phyloP scores from a whole-genome alignment of 1,284 basidiomycete species.

The Microbotryum silenes-acaulis region DNA sequence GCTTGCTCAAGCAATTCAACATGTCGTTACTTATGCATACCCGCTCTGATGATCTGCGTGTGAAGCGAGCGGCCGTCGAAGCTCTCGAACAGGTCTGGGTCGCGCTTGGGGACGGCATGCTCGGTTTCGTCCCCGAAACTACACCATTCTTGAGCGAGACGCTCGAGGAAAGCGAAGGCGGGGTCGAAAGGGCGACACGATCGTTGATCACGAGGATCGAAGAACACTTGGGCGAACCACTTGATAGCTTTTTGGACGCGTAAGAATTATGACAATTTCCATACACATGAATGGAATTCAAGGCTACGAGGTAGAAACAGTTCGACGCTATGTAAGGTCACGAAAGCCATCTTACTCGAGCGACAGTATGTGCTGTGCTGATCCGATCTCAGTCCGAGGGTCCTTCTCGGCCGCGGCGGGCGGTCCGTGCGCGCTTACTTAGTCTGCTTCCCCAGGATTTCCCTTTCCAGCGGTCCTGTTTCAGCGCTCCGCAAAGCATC shows the following conservation, averaged over 20 bases:
- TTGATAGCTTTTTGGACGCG: slow-evolving; percentile 9
- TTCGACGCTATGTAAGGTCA: too few species aligned
- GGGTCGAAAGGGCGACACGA: slow-evolving; percentile 59
- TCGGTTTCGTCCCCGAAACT: slow-evolving; percentile 66
- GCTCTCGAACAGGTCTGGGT: slow-evolving; percentile 68
- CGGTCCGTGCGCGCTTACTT: too few species aligned
- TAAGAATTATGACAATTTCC: background rate
- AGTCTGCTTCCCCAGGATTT: too few species aligned
- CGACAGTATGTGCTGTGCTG: too few species aligned
- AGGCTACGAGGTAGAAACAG: too few species aligned
- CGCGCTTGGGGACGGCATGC: slow-evolving; percentile 52
- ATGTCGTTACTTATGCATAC: slow-evolving; percentile 77
- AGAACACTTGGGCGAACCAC: slow-evolving; percentile 27
- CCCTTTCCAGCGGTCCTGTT: too few species aligned
- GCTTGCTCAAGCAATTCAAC: slow-evolving; percentile 69
- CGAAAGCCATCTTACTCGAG: too few species aligned
- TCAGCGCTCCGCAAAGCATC: too few species aligned
- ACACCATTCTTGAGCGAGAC: slow-evolving; percentile 74
- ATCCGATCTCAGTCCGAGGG: too few species aligned
- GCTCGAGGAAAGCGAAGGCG: slow-evolving; percentile 71
- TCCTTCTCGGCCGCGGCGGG: too few species aligned
- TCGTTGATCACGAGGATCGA: slow-evolving; percentile 35
- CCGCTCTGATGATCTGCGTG: slow-evolving; percentile 62
- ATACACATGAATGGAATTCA: too few species aligned
- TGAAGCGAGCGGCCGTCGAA: slow-evolving; percentile 61